Conservation (phyloP, 805 yeast genomes). For the Kockiozyma suomiensis region DNA sequence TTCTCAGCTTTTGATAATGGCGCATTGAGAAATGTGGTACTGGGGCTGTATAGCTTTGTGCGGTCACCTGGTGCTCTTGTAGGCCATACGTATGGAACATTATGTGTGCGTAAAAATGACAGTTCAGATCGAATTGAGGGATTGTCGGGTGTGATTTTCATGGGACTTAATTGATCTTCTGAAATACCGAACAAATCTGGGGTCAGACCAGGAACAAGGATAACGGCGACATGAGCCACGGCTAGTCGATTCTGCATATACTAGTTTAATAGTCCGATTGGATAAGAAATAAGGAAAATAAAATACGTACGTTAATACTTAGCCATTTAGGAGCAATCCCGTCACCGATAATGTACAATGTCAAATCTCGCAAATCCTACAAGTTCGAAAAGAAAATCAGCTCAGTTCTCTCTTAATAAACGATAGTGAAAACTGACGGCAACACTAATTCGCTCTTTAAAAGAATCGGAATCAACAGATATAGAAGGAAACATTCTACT, state of each 20-base stretch:
- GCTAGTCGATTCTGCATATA: slow-evolving; percentile 47
- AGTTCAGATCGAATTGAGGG: slow-evolving; percentile 32
- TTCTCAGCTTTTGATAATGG: slow-evolving; percentile 62
- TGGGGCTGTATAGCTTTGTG: slow-evolving; percentile 56
- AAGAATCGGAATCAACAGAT: slow-evolving; percentile 25
- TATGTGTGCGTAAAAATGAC: slow-evolving; percentile 41
- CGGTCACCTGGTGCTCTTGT: slow-evolving; percentile 68
- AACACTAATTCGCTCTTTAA: slow-evolving; percentile 27
- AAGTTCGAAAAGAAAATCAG: background rate
- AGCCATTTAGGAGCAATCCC: slow-evolving; percentile 54
- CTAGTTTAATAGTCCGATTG: background rate
- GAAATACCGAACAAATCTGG: slow-evolving; percentile 49
- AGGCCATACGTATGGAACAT: slow-evolving; percentile 47
- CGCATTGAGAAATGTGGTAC: slow-evolving; percentile 57
- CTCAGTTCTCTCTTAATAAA: background rate
- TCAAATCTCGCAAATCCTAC: slow-evolving; percentile 51
- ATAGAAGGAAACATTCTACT: slow-evolving; percentile 34
- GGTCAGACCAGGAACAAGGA: slow-evolving; percentile 68
- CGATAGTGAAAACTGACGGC: slow-evolving; percentile 24
- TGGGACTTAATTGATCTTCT: slow-evolving; percentile 30
- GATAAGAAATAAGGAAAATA: background rate
- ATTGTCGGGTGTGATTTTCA: slow-evolving; percentile 20
- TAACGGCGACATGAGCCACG: slow-evolving; percentile 57
- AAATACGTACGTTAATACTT: slow-evolving; percentile 41
- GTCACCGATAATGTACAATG: slow-evolving; percentile 49